Base-by-base conservation (phyloP, 306 rosid genomes). In the Carpinus fangiana region DNA sequence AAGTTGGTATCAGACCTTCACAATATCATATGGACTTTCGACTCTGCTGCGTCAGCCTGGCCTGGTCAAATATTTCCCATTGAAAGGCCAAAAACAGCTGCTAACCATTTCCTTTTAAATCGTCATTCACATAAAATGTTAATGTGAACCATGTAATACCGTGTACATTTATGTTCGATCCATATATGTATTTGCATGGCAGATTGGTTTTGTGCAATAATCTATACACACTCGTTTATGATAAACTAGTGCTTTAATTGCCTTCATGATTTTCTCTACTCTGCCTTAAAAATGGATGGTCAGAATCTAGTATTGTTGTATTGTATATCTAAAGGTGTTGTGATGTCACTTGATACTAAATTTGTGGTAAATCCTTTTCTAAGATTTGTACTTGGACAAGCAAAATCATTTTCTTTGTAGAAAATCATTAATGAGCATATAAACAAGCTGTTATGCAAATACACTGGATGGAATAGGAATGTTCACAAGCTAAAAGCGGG, bases 131-230 rank as follows among this genome's bases (percentile, higher is more conserved):
- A 51, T 55, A 73, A 70, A 84, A 47, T 68, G 86, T 82, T 34
- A 66, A 72, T 74, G 76, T 78, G 83, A 79, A 76, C 80, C 38
- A 46, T 78, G 78, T 82, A 5, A 74, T 71, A 72, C 61, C 28
- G 70, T 90, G 86, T 83, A 83, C 82, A 81, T 84, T 73, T 75
- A 76, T 79, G 87, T 79, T 72, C 82, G 85, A 61, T 51, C 60
- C 76, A 74, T 60, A 74, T 68, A 21, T 90, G 83, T 82, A 78
- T 76, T 66, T 72, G 75, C 45, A 23, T 79, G 72, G 56, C 72
- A 82, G 76, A 86, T 82, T 79, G 83, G 83, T 84, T 84, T 78
- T 71, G 87, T 89, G 82, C 77, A 73, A 76, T 82, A 80, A 73
- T 78, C 78, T 75, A 23, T 72, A n/a, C 20, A 43, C 72, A 69